phyloP scores from a whole-genome alignment of 2,329 filamentous ascomycete species.

The Alternaria arborescens region DNA sequence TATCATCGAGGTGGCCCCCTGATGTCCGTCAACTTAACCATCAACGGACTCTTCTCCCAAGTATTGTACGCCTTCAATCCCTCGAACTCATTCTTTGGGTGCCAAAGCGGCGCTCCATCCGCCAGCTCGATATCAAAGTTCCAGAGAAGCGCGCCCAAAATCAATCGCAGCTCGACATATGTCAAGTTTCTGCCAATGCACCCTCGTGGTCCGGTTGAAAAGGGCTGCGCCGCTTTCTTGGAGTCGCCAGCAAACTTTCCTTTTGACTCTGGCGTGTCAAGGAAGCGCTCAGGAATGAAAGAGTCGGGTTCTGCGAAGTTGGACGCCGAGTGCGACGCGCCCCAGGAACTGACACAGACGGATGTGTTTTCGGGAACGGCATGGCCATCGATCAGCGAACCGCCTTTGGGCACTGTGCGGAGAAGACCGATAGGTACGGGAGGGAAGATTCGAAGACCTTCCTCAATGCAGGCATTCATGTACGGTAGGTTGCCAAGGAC shows the following conservation, averaged over 20 bases:
- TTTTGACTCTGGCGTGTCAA: constrained; percentile 32
- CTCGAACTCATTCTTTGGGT: constrained; percentile 39
- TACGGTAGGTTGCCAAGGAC: constrained; percentile 47
- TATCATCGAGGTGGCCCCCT: constrained; percentile 27
- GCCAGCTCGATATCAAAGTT: constrained; percentile 47
- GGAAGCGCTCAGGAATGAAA: constrained; percentile 50
- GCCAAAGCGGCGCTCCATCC: constrained; percentile 40
- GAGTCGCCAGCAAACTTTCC: constrained; percentile 30
- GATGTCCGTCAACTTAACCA: constrained; percentile 42
- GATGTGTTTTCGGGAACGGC: constrained; percentile 47
- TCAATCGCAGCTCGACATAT: constrained; percentile 48
- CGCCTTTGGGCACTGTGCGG: constrained; percentile 47
- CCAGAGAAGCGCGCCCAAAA: constrained; percentile 45
- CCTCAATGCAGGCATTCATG: constrained; percentile 57
- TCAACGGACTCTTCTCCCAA: constrained; percentile 47
- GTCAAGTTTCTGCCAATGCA: constrained; percentile 47
- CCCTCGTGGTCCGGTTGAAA: constrained; percentile 41
- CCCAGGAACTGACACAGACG: constrained; percentile 40
- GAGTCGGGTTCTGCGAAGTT: constrained; percentile 46
- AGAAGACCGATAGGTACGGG: constrained; percentile 55
- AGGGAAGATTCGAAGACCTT: constrained; percentile 58
- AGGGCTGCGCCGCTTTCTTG: constrained; percentile 44
- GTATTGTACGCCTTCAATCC: constrained; percentile 43
- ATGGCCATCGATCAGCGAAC: constrained; percentile 49
- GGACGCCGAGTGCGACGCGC: constrained; percentile 37